Evolutionary conservation across 257 asterid species (phyloP).

Genomic region (Agastache rugosa): DNA sequence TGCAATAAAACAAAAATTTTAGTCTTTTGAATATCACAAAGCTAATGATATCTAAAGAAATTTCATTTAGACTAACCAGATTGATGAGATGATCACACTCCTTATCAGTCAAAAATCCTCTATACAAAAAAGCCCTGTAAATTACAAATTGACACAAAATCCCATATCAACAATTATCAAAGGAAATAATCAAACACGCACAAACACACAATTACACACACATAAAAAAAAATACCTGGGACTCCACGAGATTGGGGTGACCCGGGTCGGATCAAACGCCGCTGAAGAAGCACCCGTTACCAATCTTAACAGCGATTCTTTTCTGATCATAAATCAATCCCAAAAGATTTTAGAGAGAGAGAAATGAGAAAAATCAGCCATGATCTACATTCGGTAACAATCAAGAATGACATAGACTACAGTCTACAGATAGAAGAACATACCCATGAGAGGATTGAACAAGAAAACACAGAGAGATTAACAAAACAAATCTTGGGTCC

Average conservation of each 20-base stretch:
- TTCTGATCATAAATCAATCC: conserved; percentile 39
- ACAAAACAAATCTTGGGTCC: conserved; percentile 50
- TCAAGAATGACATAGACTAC: background rate
- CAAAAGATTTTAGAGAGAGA: background rate
- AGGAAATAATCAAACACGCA: conserved; percentile 10
- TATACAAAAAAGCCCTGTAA: conserved; percentile 78
- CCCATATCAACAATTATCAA: conserved; percentile 28
- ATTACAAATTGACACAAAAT: conserved; percentile 30
- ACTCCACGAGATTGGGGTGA: conserved; percentile 80
- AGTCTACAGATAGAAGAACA: conserved; percentile 2
- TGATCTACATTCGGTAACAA: conserved; percentile 40
- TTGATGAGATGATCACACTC: conserved; percentile 86
- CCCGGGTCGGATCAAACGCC: conserved; percentile 77
- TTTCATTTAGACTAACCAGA: conserved; percentile 58
- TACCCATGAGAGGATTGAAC: conserved; percentile 57
- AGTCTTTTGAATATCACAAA: conserved; percentile 6
- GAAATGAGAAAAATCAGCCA: conserved; percentile 23
- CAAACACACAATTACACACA: conserved; percentile 8
- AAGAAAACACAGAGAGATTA: conserved; percentile 49
- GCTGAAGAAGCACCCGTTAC: conserved; percentile 50
- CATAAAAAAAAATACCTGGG: conserved; percentile 60
- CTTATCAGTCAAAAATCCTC: conserved; percentile 65
- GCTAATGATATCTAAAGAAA: conserved; percentile 4
- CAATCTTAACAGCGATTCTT: conserved; percentile 54
- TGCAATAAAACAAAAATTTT: conserved; percentile 13